Percentiles rank a stretch among this genome's conserved stretches.
Conservation (phyloP, 345 rosid genomes). For the Lepidium aucheri region DNA sequence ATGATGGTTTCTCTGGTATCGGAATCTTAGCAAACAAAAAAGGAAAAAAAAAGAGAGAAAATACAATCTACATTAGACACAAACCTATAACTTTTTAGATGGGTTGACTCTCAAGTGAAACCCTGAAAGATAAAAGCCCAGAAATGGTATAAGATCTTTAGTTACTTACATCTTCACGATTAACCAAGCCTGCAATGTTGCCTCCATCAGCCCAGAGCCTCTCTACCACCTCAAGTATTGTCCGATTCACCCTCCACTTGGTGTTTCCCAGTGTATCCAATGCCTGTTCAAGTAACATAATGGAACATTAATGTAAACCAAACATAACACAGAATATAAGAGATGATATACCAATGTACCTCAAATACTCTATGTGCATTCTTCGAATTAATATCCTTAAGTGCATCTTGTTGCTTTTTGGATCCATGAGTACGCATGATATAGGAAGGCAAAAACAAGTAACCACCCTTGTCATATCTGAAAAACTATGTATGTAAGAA, state of each 20-base stretch:
- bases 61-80: background rate
- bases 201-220: slow-evolving; percentile 91
- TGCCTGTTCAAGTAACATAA: slow-evolving; percentile 44
- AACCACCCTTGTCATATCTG: slow-evolving; percentile 90
- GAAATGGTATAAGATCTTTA: background rate
- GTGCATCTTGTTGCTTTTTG: slow-evolving; percentile 64
- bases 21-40: slow-evolving; percentile 38
- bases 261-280: slow-evolving; percentile 92
- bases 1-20: slow-evolving; percentile 56
- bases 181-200: slow-evolving; percentile 74
- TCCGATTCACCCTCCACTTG: slow-evolving; percentile 87
- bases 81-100: background rate
- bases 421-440: slow-evolving; percentile 98
- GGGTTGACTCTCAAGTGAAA: background rate
- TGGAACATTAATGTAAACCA: background rate
- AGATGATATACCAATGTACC: slow-evolving; percentile 35
- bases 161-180: slow-evolving; percentile 76
- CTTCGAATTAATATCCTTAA: slow-evolving; percentile 39
- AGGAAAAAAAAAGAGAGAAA: background rate
- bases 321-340: background rate
- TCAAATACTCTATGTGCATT: slow-evolving; percentile 64
- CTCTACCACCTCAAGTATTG: slow-evolving; percentile 69
- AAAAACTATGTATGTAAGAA: background rate
- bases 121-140: background rate
- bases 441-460: slow-evolving; percentile 87